Conservation (phyloP, 2,329 filamentous ascomycete genomes). For the Trichoderma atrobrunneum region DNA sequence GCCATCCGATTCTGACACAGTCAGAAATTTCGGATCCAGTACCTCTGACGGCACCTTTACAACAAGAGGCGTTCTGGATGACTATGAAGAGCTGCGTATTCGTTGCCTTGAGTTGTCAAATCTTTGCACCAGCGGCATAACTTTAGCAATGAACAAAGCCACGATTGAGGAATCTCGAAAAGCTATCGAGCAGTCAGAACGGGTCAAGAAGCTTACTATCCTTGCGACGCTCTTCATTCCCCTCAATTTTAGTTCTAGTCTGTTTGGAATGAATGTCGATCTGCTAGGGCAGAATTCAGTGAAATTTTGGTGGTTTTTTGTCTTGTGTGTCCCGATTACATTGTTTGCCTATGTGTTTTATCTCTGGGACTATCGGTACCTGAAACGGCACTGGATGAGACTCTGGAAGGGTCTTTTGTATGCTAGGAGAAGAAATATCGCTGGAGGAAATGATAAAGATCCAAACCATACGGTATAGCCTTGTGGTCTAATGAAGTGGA, state of each 20-base stretch:
- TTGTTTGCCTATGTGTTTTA: background rate
- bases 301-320: background rate
- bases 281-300: background rate
- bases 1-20: background rate
- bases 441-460: background rate
- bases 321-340: background rate
- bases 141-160: background rate
- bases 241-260: background rate
- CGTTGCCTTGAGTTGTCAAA: background rate
- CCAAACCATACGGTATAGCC: background rate
- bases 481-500: background rate
- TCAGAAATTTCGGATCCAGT: background rate
- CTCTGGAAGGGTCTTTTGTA: background rate
- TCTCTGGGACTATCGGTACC: background rate
- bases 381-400: background rate
- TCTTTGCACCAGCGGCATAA: background rate
- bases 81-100: background rate
- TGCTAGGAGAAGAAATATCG: background rate
- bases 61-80: background rate
- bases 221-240: background rate
- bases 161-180: background rate
- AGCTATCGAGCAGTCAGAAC: background rate
- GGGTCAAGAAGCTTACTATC: background rate
- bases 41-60: background rate
- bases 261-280: background rate